A percentile compares a stretch with the other conserved stretches of the same genome.
phyloP scores from a whole-genome alignment of 495 filamentous ascomycete species.

The Parathielavia hyrcaniae region DNA sequence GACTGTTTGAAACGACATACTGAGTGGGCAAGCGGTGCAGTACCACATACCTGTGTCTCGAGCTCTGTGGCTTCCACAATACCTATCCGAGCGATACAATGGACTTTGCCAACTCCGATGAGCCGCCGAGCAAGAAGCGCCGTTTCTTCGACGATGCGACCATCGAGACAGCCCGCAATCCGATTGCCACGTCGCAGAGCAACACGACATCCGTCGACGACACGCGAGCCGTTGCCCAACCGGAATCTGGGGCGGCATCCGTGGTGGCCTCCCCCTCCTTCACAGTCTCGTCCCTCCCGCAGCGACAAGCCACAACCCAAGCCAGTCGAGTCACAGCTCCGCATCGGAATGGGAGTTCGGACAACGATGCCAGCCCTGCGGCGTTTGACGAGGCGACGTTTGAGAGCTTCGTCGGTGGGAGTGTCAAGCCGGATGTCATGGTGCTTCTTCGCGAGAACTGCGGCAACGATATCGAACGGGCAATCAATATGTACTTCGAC shows the following conservation, averaged over 20 bases:
- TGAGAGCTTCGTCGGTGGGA: constrained; percentile 61
- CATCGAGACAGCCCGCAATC: constrained; percentile 18
- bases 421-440: constrained; percentile 49
- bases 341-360: background rate
- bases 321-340: constrained; percentile 4
- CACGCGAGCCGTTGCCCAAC: background rate
- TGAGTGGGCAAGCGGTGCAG: background rate
- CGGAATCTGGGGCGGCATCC: background rate
- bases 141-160: constrained; percentile 69
- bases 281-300: constrained; percentile 20
- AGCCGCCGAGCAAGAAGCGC: constrained; percentile 68
- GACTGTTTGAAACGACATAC: too few relatives aligned
- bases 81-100: constrained; percentile 35
- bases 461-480: constrained; percentile 56
- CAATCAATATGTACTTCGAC: constrained; percentile 84
- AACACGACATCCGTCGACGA: constrained; percentile 10
- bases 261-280: background rate
- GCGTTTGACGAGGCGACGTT: constrained; percentile 65
- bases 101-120: constrained; percentile 50
- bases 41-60: background rate
- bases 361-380: constrained; percentile 2
- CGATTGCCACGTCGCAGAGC: background rate
- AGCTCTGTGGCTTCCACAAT: background rate
- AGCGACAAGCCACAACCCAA: constrained; percentile 18
- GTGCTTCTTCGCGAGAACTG: constrained; percentile 51